Evolutionary conservation across 768 basidiomycete genomes (phyloP).

Genomic region (Boletus rubroflammeus): DNA sequence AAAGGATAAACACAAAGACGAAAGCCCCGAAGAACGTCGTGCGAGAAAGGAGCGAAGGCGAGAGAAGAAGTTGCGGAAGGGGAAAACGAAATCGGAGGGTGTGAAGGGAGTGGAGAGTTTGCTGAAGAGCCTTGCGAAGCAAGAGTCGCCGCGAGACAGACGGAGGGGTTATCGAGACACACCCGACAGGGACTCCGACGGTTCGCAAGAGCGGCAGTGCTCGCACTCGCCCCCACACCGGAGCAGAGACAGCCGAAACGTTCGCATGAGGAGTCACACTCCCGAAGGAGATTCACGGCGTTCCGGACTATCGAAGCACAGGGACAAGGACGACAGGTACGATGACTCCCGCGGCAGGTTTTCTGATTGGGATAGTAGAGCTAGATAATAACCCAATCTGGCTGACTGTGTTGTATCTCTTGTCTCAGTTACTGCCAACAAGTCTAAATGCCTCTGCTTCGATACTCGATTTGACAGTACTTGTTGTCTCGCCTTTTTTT

Average conservation of each 20-base stretch:
- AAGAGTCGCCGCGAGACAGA: conserved; percentile 23
- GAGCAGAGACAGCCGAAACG: conserved; percentile 8
- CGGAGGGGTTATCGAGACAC: conserved; percentile 2
- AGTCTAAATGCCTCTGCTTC: background rate
- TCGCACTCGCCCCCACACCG: conserved; percentile 13
- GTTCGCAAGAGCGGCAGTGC: conserved; percentile 7
- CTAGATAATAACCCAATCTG: background rate
- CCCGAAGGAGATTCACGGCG: conserved; percentile 15
- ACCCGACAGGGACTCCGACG: conserved; percentile 14
- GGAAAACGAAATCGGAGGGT: conserved; percentile 52
- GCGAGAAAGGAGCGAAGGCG: conserved; percentile 73
- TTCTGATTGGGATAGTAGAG: background rate
- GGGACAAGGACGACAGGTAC: conserved; percentile 4
- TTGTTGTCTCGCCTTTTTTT: background rate
- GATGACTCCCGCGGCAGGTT: background rate
- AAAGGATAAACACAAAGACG: conserved; percentile 67
- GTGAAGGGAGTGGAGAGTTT: conserved; percentile 66
- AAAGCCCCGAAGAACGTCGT: conserved; percentile 75
- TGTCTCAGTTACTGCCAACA: background rate
- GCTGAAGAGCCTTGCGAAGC: conserved; percentile 42
- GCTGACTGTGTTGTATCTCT: background rate
- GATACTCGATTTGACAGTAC: background rate
- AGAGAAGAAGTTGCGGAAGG: conserved; percentile 60
- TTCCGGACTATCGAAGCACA: background rate
- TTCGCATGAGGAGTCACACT: conserved; percentile 15